Evolutionary conservation across 768 basidiomycete genomes (phyloP).

Genomic region (Xerocomus brunneocitrinus): DNA sequence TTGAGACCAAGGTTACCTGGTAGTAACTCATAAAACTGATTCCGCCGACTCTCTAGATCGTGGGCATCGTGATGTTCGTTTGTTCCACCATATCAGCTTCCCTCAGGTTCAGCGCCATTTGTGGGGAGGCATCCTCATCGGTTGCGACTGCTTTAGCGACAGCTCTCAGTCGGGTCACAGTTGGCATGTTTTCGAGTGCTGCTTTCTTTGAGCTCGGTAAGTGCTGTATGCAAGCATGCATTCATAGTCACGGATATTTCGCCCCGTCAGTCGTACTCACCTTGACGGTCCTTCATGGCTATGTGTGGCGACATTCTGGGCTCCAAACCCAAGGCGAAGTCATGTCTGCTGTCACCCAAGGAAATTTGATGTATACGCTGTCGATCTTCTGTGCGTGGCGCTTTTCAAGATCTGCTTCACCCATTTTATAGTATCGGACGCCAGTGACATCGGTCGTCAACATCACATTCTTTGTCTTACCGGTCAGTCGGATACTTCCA

Average conservation of each 20-base stretch:
- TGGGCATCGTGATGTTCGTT: constrained; percentile 1
- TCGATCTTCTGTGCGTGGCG: constrained; percentile 7
- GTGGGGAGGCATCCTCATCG: constrained; percentile 2
- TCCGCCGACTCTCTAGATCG: background rate
- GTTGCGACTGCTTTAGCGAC: background rate
- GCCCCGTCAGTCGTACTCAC: constrained; percentile 1
- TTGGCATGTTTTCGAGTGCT: constrained; percentile 9
- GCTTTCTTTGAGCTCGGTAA: constrained; percentile 11
- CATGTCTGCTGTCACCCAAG: background rate
- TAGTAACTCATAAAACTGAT: background rate
- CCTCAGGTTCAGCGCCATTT: constrained; percentile 6
- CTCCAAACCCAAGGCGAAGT: background rate
- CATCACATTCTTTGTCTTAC: background rate
- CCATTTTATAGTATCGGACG: background rate
- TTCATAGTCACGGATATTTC: background rate
- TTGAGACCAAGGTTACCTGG: background rate
- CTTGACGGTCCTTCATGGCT: constrained; percentile 4
- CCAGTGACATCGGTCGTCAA: background rate
- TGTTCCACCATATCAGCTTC: constrained; percentile 1
- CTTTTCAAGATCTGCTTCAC: background rate
- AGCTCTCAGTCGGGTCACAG: constrained; percentile 2
- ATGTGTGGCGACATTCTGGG: background rate
- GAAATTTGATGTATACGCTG: constrained; percentile 8
- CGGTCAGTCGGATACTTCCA: background rate
- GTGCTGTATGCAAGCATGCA: background rate